Base-by-base conservation (phyloP, 225 moss, liverwort and hornwort species). In the Polytrichum commune region DNA sequence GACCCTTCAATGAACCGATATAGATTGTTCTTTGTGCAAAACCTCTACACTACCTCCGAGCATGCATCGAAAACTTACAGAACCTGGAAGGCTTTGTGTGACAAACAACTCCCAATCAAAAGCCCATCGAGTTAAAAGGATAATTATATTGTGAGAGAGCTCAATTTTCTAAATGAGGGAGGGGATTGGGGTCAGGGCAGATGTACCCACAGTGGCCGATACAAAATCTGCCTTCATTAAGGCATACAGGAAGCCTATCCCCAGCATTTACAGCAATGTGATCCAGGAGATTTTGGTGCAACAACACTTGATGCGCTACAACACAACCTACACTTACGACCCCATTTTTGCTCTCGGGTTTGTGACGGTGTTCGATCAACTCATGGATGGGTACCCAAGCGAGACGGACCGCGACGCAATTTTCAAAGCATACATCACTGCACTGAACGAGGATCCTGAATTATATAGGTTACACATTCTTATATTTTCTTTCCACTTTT, bases 301-400 rank as follows among this genome's bases (percentile, higher is more conserved):
- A 72, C 94, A 97, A 81, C 97, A 97, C 73, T 65, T 97, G 78
- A 86, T 97, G 92, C 89, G 97, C 20, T 97, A 97, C 87, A 97
- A 92, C 64, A 13, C 91, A n/a, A 97, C 94, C 66, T 97, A 97
- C 76, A 83, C 82, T 4, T 97, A 97, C 30, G 97, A 97, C 55
- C 83, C 89, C 1, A 82, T 97, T 28, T 97, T 97, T 35, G 94
- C 84, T 25, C 73, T 97, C 65, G 97, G 97, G 22, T 97, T 92
- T 35, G 92, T 94, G 29, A 97, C 94, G 4, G 97, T 97, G 0
- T 97, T 69, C 56, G 97, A 97, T 72, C 94, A 97, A 83, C 85
- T 94, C 69, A 94, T 97, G 82, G 94, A 97, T 56, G 97, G 97
- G 18, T 97, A 90, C 70, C 94, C 97, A 0, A 91, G 53, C 57